Evolutionary conservation across 1,284 basidiomycete species (phyloP), one percentile per base, ranked within the genome.

Genomic region (Stygiomarasmius scandens): DNA sequence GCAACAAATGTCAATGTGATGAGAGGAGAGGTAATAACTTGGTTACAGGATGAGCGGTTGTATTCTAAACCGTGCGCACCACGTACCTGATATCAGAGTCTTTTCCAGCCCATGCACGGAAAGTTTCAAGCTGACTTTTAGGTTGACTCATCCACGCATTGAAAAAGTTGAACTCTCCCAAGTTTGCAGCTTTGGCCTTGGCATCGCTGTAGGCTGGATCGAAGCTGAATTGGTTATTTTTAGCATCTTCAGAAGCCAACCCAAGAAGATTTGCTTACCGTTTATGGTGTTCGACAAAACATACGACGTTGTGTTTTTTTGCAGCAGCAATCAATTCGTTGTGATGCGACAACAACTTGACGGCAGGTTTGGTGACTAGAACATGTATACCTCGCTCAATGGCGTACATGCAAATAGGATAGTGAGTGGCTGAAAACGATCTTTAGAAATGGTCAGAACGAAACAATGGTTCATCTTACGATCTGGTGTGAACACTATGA

Each of bases 171-270:
- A 96, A 94, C 70, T 96, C 92, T 47, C 95, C 95, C 49, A 96
- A 80, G 23, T 83, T 77, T 34, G 82, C 82, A 14, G 93, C 87
- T 55, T 90, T 83, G 6, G 85, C 89, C 68, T 84, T 84, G 27
- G 93, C 95, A 71, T 97, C 95, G 64, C 90, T 91, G 77, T 97
- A 96, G 2, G 91, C 94, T 2, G 95, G 95, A 72, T 97, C 95
- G 72, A 92, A 96, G 56, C 88, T 90, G 59, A 20, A 34, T 2
- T 19, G 12, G 11, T 58, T 51, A 50, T 58, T 20, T 20, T 10
- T 16, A 22, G 11, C 8, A 22, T 48, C 29, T 47, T 43, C 49
- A 16, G 48, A 51, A 57, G 29, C 12, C 12, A 16, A 34, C 34
- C 9, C 24, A 38, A 49, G 50, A 32, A 60, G n/a, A 47, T 47